Conservation (phyloP, 2,329 filamentous ascomycete genomes). For the Xylariaceae sp. region DNA sequence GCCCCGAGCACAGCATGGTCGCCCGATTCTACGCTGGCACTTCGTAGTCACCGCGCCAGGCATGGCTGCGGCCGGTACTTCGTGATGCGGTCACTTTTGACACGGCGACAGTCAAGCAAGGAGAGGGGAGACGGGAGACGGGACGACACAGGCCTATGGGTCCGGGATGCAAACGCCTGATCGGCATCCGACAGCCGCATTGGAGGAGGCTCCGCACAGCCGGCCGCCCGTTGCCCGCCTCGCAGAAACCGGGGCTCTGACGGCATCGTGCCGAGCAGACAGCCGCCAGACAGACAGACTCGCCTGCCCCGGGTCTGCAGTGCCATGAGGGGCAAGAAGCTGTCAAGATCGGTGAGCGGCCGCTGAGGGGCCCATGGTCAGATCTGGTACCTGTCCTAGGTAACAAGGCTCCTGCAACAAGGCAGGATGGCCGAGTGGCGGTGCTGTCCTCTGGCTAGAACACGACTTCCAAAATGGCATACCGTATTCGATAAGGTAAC, state of each 20-base stretch:
- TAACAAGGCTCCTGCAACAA: too few species aligned
- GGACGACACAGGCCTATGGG: conserved; percentile 17
- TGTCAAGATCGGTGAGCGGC: neutral
- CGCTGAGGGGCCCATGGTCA: too few species aligned
- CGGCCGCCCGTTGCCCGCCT: neutral
- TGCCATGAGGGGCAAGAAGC: neutral
- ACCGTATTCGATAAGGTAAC: conserved; percentile 4
- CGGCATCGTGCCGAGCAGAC: neutral
- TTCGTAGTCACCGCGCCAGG: conserved; percentile 5
- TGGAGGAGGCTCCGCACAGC: conserved; percentile 5
- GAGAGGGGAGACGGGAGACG: conserved; percentile 12
- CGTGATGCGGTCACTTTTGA: conserved; percentile 15
- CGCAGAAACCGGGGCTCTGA: conserved; percentile 6
- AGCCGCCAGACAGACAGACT: too few species aligned
- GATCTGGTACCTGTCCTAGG: too few species aligned
- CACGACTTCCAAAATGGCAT: neutral
- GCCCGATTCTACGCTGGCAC: conserved; percentile 8
- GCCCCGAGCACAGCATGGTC: conserved; percentile 11
- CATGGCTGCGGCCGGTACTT: conserved; percentile 8
- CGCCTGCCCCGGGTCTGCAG: neutral
- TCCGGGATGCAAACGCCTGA: conserved; percentile 19
- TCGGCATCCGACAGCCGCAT: conserved; percentile 9
- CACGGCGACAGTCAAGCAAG: conserved; percentile 11
- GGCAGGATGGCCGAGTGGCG: neutral
- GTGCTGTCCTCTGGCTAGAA: neutral